Percentiles rank a stretch among this genome's conserved stretches.
phyloP scores from a whole-genome alignment of 164 flowering plant species.

The Malania oleifera region DNA sequence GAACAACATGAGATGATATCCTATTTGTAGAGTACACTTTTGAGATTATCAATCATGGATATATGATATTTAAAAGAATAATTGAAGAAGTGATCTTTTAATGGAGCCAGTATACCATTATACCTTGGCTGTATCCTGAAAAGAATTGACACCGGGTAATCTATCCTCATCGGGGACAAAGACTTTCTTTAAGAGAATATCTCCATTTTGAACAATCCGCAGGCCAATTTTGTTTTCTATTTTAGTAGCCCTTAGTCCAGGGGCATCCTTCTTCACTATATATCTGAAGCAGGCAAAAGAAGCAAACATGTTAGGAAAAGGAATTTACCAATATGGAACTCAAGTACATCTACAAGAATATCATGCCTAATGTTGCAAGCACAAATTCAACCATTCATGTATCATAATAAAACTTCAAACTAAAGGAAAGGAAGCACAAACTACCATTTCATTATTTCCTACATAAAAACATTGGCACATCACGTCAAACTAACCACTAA shows the following conservation, averaged over 20 bases:
- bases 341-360: background rate
- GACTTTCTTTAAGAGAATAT: conserved; percentile 61
- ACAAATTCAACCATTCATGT: too few relatives aligned
- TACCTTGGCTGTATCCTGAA: conserved; percentile 94
- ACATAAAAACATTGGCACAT: too few relatives aligned
- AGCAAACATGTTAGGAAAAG: background rate
- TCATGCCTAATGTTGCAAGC: too few relatives aligned
- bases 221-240: conserved; percentile 91
- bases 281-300: conserved; percentile 37
- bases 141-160: conserved; percentile 82
- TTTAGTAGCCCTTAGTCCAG: conserved; percentile 81
- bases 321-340: background rate
- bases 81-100: too few relatives aligned
- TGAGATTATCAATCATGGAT: too few relatives aligned
- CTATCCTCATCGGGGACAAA: conserved; percentile 93
- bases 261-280: conserved; percentile 67
- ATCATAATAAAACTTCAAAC: too few relatives aligned
- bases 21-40: too few relatives aligned
- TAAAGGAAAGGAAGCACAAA: too few relatives aligned
- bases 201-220: conserved; percentile 97
- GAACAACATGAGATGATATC: too few relatives aligned
- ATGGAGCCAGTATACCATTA: background rate
- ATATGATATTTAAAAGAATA: too few relatives aligned
- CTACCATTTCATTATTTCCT: too few relatives aligned
- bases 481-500: too few relatives aligned